Conservation (phyloP, 805 yeast genomes). For the Vanderwaltozyma tropicalis region DNA sequence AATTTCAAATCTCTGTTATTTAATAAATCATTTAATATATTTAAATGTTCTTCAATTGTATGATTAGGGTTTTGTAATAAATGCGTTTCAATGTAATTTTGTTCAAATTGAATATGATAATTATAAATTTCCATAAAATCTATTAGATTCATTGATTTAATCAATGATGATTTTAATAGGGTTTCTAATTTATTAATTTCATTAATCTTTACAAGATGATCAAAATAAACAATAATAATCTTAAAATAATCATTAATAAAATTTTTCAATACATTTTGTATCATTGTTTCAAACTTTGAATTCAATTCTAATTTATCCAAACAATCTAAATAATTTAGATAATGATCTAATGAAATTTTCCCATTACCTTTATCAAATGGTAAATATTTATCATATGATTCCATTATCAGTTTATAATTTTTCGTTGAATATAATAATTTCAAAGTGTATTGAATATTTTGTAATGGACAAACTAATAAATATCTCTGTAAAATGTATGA, state of each 20-base stretch:
- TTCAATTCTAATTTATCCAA: slow-evolving; percentile 7
- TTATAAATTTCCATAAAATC: slow-evolving; percentile 62
- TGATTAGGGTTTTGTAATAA: not conserved
- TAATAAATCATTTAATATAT: slow-evolving; percentile 30
- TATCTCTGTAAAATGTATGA: slow-evolving; percentile 14
- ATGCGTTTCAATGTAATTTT: slow-evolving; percentile 20
- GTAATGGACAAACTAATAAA: slow-evolving; percentile 13
- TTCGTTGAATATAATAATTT: slow-evolving; percentile 8
- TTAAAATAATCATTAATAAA: slow-evolving; percentile 32
- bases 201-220: not conserved
- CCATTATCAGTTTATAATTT: slow-evolving; percentile 10
- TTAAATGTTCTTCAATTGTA: not conserved
- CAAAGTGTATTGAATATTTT: slow-evolving; percentile 6
- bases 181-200: not conserved
- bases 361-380: not conserved
- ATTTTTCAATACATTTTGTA: not conserved
- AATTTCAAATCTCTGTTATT: slow-evolving; percentile 46
- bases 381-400: slow-evolving; percentile 10
- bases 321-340: slow-evolving; percentile 10
- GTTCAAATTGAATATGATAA: slow-evolving; percentile 50
- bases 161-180: slow-evolving; percentile 28
- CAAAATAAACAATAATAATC: not conserved
- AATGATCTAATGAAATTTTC: slow-evolving; percentile 7
- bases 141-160: slow-evolving; percentile 37
- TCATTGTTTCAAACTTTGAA: slow-evolving; percentile 24